Base-by-base conservation (phyloP, 2,329 filamentous ascomycete genomes). In the Clonostachys byssicola region DNA sequence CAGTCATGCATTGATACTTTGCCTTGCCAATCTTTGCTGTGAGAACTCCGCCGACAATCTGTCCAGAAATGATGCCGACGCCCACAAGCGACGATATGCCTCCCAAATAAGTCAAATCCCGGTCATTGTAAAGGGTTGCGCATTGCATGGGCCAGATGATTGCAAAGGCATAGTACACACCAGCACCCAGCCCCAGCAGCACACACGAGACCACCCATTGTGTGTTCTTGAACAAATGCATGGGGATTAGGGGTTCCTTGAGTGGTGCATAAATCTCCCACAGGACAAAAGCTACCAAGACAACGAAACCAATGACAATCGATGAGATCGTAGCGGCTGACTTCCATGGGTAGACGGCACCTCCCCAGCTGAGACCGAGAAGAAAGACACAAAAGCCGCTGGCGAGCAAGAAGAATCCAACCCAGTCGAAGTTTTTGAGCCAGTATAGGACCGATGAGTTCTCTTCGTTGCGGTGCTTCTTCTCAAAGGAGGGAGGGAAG, bases 291-390 rank as follows among this genome's bases (percentile, higher is more conserved):
- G 56, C 51, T 4, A 60, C 53, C 20, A 70, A 61, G 18, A 76
- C 55, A 4, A 73, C 48, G 1, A 53, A 55, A 4, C 77, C 76
- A 0, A 73, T 44, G 17, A 73, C 57, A 12, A 80, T 54, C 1
- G 77, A 68, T 3, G 61, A 69, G 4, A 79, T 52, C 2, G 80
- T 75, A 4, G 69, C 62, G 0, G 67, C 59, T 16, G 70, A 66
- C n/a, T 55, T 54, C 77, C 77, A 80, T 1, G 65, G 54, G 53
- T 78, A 78, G 3, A 66, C 68, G 9, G 68, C 69, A 5, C 77
- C 75, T 6, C 68, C 76, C 77, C 77, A 80, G 0, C 75, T 73
- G 16, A 78, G 66, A 8, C 65, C 76, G 7, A 81, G 61, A 41
- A 78, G 71, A 18, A 80, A 55, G 16, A 80, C 63, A 2, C 71